phyloP scores from a whole-genome alignment of 2,329 filamentous ascomycete genomes.

The Rhynchosporium agropyri region DNA sequence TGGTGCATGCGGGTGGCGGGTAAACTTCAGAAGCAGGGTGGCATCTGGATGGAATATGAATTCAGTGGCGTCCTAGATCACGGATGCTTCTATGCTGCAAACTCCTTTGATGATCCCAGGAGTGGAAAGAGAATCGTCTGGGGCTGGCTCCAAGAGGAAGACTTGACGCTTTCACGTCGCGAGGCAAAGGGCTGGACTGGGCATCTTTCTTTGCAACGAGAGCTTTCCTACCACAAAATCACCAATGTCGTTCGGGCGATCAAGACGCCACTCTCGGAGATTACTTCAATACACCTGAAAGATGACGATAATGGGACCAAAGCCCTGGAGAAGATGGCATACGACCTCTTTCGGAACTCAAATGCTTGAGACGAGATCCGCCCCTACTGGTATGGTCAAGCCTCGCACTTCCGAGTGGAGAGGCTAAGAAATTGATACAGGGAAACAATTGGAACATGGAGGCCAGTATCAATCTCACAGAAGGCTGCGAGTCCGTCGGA shows the following conservation, averaged over 20 bases:
- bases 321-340: not conserved
- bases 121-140: not conserved
- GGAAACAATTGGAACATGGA: not conserved
- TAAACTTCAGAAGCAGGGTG: not conserved
- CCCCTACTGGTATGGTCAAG: not conserved
- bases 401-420: not conserved
- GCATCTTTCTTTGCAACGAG: conserved; percentile 25
- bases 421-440: not conserved
- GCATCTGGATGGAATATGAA: conserved; percentile 18
- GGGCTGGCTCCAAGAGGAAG: conserved; percentile 10
- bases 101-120: conserved; percentile 1
- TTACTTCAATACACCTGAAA: not conserved
- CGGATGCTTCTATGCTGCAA: conserved; percentile 27
- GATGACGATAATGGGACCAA: not conserved
- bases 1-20: no score
- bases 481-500: not conserved
- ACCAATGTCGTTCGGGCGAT: not conserved
- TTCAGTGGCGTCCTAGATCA: conserved; percentile 28
- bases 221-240: conserved; percentile 26
- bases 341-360: not conserved
- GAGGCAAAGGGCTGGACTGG: conserved; percentile 29
- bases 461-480: not conserved
- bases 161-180: not conserved
- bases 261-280: not conserved
- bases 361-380: not conserved